phyloP scores from a whole-genome alignment of 2,329 filamentous ascomycete genomes.

The Coleophoma eucalyptorum region DNA sequence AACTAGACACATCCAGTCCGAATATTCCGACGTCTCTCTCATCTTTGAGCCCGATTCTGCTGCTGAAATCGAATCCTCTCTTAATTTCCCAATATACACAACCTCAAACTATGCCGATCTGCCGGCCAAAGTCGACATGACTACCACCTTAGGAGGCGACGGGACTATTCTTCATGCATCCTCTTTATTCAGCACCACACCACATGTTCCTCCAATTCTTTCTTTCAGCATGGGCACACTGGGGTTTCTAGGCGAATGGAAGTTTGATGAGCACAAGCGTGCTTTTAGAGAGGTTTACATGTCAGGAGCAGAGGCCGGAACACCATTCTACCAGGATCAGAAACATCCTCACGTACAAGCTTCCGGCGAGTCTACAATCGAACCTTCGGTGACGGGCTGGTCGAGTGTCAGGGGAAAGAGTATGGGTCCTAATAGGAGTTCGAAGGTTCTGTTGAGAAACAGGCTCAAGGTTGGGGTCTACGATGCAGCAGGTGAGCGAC shows the following conservation, averaged over 20 bases:
- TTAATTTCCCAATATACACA: slow-evolving; percentile 73
- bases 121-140: slow-evolving; percentile 79
- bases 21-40: slow-evolving; percentile 77
- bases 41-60: slow-evolving; percentile 80
- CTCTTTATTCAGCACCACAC: slow-evolving; percentile 78
- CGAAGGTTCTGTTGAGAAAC: slow-evolving; percentile 82
- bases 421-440: slow-evolving; percentile 69
- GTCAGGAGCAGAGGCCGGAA: slow-evolving; percentile 53
- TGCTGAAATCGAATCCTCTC: slow-evolving; percentile 60
- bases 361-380: slow-evolving; percentile 7
- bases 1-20: slow-evolving; percentile 65
- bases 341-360: slow-evolving; percentile 23
- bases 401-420: slow-evolving; percentile 73
- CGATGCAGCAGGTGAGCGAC: slow-evolving; percentile 59
- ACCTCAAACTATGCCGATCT: slow-evolving; percentile 41
- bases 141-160: slow-evolving; percentile 88
- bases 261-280: slow-evolving; percentile 86
- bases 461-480: slow-evolving; percentile 84
- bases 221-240: slow-evolving; percentile 97
- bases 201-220: slow-evolving; percentile 82
- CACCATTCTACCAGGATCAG: slow-evolving; percentile 22
- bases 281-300: slow-evolving; percentile 93
- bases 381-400: slow-evolving; percentile 52
- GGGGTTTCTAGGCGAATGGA: slow-evolving; percentile 95
- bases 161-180: slow-evolving; percentile 85